Evolutionary conservation across 192 early-diverging fungal genomes (phyloP), one percentile per base, ranked within the genome.

Genomic region (Coemansia reversa): DNA sequence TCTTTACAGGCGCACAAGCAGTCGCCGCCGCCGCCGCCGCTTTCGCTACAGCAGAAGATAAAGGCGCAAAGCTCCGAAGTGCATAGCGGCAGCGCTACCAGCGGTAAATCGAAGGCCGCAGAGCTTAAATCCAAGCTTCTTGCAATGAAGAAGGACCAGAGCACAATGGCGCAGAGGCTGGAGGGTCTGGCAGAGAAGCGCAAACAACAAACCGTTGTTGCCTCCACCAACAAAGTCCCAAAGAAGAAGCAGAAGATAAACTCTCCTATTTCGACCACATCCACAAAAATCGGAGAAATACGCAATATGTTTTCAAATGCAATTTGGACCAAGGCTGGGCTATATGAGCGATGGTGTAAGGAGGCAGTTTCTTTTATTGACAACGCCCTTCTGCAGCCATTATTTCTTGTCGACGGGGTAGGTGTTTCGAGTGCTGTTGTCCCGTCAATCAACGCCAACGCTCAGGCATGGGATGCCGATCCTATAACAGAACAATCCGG

Each of bases 141-240:
- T n/a, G 48, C 56, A 7, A 63, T 75, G 74, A 59, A 70, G 51
- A 51, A 58, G 11, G 63, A 60, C 39, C 74, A 75, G 53, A 52
- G 11, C 29, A 58, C 32, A 0, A 42, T 62, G 23, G 53, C 74
- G 20, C 63, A 63, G 32, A 69, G 60, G n/a, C 64, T 70, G 23
- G 19, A 30, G 1, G 42, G 9, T 3, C n/a, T 75, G 62, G 60
- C 54, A 8, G 59, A 57, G 22, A 75, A 75, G 55, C 65, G 72
- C 28, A 65, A 57, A 30, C 63, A 60, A 35, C 33, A 51, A 25
- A 50, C 4, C 14, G 4, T 51, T 4, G 24, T 39, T 0, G 29
- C 32, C 3, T 0, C 22, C 33, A 20, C 50, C 1, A 39, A 39
- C 8, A 6, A 39, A 39, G 7, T 11, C 1, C 9, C 35, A 39